A percentile compares a stretch with the other conserved stretches of the same genome.
Conservation (phyloP, 2,329 filamentous ascomycete species). For the Ceratocystis alfenasii region DNA sequence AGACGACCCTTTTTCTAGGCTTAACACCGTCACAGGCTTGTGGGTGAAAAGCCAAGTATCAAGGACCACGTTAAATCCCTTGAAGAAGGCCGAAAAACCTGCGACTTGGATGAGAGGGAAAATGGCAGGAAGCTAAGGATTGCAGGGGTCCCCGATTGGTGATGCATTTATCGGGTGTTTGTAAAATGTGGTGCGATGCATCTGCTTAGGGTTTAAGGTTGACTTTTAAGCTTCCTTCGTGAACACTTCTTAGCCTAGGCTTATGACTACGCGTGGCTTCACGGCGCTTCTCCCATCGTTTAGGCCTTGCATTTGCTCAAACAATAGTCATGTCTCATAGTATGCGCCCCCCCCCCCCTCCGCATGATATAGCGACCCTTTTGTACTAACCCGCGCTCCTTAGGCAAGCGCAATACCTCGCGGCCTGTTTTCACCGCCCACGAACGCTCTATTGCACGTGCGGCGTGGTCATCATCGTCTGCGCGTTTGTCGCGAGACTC, state of each 20-base stretch:
- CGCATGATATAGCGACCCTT: background rate
- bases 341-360: slow-evolving; percentile 28
- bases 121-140: background rate
- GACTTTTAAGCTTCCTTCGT: background rate
- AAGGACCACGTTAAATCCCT: background rate
- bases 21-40: background rate
- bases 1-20: background rate
- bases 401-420: slow-evolving; percentile 78
- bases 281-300: background rate
- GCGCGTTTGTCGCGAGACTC: slow-evolving; percentile 83
- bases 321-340: slow-evolving; percentile 38
- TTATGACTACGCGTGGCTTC: background rate
- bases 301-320: background rate
- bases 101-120: background rate
- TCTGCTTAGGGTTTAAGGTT: background rate
- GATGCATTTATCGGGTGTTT: slow-evolving; percentile 7
- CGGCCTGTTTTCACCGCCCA: slow-evolving; percentile 88
- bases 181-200: background rate
- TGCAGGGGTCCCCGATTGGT: background rate
- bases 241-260: background rate
- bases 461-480: slow-evolving; percentile 67
- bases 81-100: background rate
- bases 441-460: slow-evolving; percentile 71
- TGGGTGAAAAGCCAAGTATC: background rate
- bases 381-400: background rate